Evolutionary conservation across 2,329 filamentous ascomycete genomes (phyloP).

Genomic region (Didymella keratinophila): DNA sequence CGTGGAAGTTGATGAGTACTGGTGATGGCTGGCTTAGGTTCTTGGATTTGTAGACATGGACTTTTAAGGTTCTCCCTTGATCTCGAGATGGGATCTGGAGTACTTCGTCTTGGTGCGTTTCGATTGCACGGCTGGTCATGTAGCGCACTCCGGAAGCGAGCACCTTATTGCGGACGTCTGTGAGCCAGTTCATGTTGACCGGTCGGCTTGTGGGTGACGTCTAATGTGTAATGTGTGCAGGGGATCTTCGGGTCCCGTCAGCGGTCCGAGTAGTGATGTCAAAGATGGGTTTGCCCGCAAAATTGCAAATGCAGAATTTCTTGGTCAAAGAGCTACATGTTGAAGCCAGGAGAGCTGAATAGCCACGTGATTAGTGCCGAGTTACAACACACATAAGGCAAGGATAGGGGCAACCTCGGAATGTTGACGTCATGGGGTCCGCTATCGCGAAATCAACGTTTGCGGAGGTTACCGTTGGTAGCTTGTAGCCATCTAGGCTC

Average conservation of each 20-base stretch:
- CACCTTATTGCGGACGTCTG: background rate
- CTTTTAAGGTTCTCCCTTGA: background rate
- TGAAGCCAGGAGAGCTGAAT: background rate
- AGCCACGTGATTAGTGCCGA: background rate
- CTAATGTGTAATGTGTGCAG: background rate
- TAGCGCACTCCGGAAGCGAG: background rate
- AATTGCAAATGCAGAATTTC: background rate
- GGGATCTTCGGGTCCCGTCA: background rate
- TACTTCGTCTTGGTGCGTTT: background rate
- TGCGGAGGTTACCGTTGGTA: background rate
- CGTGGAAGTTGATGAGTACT: conserved; percentile 6
- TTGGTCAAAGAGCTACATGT: background rate
- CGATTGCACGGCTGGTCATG: background rate
- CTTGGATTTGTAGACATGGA: background rate
- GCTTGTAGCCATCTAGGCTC: background rate
- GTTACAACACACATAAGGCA: background rate
- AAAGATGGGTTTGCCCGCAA: background rate
- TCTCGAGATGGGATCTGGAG: background rate
- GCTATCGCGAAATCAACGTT: background rate
- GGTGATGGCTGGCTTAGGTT: background rate
- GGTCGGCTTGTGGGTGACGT: background rate
- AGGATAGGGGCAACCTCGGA: background rate
- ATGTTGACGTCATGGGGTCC: background rate
- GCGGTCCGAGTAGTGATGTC: background rate
- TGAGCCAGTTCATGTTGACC: background rate